Percentiles rank a stretch among this genome's conserved stretches.
Evolutionary conservation across 495 filamentous ascomycete genomes (phyloP).

Genomic region (Lentithecium fluviatile): DNA sequence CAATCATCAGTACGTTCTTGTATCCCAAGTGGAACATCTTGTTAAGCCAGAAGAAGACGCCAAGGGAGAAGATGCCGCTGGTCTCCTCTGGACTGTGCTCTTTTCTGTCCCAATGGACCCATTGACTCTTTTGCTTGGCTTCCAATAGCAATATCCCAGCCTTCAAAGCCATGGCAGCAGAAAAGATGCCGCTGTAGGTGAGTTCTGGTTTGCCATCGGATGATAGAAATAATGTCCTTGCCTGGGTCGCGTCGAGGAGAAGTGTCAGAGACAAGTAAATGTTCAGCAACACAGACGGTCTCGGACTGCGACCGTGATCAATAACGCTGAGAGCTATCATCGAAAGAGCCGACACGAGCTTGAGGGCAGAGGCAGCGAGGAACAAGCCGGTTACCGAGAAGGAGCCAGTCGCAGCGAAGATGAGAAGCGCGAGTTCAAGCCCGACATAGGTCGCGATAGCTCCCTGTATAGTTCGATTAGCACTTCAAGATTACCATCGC

Average conservation of each 20-base stretch:
- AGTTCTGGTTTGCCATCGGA: conserved; percentile 15
- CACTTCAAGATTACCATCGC: conserved; percentile 1
- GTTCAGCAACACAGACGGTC: conserved; percentile 48
- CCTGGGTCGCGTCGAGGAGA: conserved; percentile 46
- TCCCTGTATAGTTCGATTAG: conserved; percentile 1
- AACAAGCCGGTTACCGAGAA: conserved; percentile 39
- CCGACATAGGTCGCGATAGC: conserved; percentile 38
- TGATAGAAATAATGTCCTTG: conserved; percentile 46
- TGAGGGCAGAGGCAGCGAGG: conserved; percentile 30
- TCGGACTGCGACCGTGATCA: conserved; percentile 44
- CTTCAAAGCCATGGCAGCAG: conserved; percentile 13
- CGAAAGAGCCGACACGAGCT: conserved; percentile 36
- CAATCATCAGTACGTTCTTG: conserved; percentile 6
- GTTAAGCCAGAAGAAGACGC: conserved; percentile 25
- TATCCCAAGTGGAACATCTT: conserved; percentile 13
- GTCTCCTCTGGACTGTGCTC: conserved; percentile 23
- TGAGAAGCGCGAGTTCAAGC: conserved; percentile 43
- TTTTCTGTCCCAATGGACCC: conserved; percentile 15
- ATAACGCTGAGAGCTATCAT: conserved; percentile 39
- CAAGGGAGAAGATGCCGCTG: conserved; percentile 11
- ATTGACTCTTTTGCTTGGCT: conserved; percentile 13
- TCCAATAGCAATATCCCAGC: conserved; percentile 20
- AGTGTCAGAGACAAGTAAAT: conserved; percentile 46
- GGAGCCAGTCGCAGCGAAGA: conserved; percentile 35
- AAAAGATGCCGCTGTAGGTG: conserved; percentile 18